Percentiles rank a stretch among this genome's conserved stretches.
Conservation (phyloP, 2,329 filamentous ascomycete species). For the Colletotrichum melonis region DNA sequence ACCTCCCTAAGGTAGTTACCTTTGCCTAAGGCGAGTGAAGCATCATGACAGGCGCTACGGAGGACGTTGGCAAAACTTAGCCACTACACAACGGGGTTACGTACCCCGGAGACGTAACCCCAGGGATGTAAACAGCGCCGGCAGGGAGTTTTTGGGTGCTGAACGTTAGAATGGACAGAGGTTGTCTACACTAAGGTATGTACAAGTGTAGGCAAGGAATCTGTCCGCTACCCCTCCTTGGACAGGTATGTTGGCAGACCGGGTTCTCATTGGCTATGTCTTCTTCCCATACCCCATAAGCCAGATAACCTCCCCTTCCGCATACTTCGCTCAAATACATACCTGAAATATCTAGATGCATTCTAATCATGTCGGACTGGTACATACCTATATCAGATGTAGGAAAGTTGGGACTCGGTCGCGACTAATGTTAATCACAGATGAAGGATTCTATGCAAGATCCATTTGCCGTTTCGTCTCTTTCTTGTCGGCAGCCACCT, state of each 20-base stretch:
- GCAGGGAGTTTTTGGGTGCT: not conserved
- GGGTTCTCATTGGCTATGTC: too few relatives aligned
- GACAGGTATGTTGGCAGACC: too few relatives aligned
- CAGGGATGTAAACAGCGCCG: not conserved
- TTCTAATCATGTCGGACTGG: not conserved
- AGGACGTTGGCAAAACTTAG: not conserved
- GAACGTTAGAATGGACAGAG: not conserved
- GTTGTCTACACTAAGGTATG: too few relatives aligned
- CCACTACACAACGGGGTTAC: not conserved
- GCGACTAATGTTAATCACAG: not conserved
- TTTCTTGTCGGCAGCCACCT: not conserved
- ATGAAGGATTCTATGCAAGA: slow-evolving; percentile 2
- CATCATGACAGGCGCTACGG: not conserved
- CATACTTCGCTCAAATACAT: too few relatives aligned
- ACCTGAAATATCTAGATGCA: too few relatives aligned
- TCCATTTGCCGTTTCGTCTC: not conserved
- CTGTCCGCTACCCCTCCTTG: too few relatives aligned
- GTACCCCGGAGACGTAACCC: not conserved
- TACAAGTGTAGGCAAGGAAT: too few relatives aligned
- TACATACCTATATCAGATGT: not conserved
- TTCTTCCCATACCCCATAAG: too few relatives aligned
- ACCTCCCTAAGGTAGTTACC: not conserved
- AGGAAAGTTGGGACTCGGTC: not conserved
- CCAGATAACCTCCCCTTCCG: too few relatives aligned
- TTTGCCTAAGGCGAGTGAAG: not conserved